Evolutionary conservation across 2,329 filamentous ascomycete genomes (phyloP).

Genomic region (Aspergillus puulaauensis): DNA sequence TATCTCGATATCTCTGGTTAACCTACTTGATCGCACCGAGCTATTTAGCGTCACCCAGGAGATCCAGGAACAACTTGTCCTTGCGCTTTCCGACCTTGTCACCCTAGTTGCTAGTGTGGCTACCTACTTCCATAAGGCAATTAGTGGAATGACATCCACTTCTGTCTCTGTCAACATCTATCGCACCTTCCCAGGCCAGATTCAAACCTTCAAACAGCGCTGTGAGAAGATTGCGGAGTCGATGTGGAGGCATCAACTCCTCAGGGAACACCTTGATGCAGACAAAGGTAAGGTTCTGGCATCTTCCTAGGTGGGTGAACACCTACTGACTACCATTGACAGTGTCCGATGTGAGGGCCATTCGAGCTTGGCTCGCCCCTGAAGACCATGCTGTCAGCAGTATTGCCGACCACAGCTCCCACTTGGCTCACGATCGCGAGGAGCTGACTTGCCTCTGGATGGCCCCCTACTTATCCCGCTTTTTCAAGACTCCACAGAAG

Average conservation of each 20-base stretch:
- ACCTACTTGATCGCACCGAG: conserved; percentile 49
- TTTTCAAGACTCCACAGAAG: conserved; percentile 46
- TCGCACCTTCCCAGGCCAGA: conserved; percentile 35
- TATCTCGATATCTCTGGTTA: conserved; percentile 41
- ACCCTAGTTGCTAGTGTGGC: conserved; percentile 31
- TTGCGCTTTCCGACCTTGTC: conserved; percentile 39
- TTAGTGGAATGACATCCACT: conserved; percentile 18
- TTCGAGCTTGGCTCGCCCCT: conserved; percentile 44
- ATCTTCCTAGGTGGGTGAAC: not conserved
- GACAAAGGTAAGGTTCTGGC: conserved; percentile 24
- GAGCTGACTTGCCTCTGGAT: conserved; percentile 58
- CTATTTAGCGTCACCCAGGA: conserved; percentile 48
- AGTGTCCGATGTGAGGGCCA: conserved; percentile 32
- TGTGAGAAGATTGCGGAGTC: conserved; percentile 36
- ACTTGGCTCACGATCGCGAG: conserved; percentile 43
- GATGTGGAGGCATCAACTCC: conserved; percentile 43
- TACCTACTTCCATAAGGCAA: conserved; percentile 37
- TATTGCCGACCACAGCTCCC: conserved; percentile 45
- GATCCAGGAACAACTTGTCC: conserved; percentile 48
- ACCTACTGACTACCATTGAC: not conserved
- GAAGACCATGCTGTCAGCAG: conserved; percentile 47
- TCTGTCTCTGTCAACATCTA: conserved; percentile 39
- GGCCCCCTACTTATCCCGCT: conserved; percentile 49
- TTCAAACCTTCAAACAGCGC: conserved; percentile 36
- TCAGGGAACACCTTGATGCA: conserved; percentile 31